Evolutionary conservation across 2,329 filamentous ascomycete species (phyloP), one percentile per base, ranked within the genome.

Genomic region (Pseudogymnoascus sp.): DNA sequence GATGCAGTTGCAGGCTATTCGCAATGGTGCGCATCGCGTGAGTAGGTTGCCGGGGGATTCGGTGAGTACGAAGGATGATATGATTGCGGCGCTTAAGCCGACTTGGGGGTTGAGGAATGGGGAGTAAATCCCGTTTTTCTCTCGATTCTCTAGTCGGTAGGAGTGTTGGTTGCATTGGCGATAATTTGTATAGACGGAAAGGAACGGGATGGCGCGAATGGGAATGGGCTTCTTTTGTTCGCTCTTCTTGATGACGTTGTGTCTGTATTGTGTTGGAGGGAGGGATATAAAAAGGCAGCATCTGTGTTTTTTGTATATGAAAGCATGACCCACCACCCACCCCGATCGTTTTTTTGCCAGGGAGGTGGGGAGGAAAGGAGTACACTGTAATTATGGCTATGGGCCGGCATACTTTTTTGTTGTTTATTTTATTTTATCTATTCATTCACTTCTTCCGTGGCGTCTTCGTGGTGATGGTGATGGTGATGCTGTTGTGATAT

Each of bases 21-120:
- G 87, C 66, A 82, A 78, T 60, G 88, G 88, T 67, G 88, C 87
- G 53, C 89, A 90, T 73, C 85, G 88, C 62, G 82, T 90, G 68
- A 89, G 85, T 69, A 81, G 85, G 59, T 80, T 91, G 64, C 87
- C 87, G 1, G 79, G 82, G 67, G 85, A 86, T 59, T 79, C 85
- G 63, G 87, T 89, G 42, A 85, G 84, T 56, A 88, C 86, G 28
- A 83, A 77, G 71, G 83, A 88, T 65, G 85, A 89, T 69, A 76
- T 90, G 70, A 75, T 78, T 61, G 72, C 80, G 65, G 70, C 68
- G 28, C 66, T 77, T 21, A 77, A 75, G 67, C 75, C 75, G 60
- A 70, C 71, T 63, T 77, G 75, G 75, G 73, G 71, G 59, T 73
- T 76, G 71, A 68, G 71, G 63, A 46, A 46, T 25, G 42, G 42